Conservation (phyloP, 2,329 filamentous ascomycete species). For the Arthrobotrys megalospora region DNA sequence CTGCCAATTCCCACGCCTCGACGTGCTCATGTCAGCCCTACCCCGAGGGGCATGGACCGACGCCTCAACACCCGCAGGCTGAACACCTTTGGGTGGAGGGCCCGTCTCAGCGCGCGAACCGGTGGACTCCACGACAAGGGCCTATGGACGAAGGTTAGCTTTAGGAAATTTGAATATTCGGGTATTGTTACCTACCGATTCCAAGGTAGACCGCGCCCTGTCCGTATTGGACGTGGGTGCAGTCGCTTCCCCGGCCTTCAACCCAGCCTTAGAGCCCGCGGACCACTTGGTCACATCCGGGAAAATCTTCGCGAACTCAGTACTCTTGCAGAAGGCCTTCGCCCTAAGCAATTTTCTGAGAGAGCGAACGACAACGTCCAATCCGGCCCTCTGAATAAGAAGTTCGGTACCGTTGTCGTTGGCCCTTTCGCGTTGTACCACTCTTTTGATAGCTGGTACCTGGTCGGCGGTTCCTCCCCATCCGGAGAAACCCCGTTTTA, state of each 20-base stretch:
- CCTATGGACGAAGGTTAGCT: neutral
- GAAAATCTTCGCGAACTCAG: constrained; percentile 28
- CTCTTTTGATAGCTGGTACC: neutral
- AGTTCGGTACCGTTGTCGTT: neutral
- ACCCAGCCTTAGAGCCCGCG: neutral
- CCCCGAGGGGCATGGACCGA: neutral
- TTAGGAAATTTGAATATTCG: neutral
- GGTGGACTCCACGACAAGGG: neutral
- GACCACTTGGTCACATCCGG: constrained; percentile 8
- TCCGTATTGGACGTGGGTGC: neutral
- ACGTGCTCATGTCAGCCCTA: neutral
- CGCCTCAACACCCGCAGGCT: neutral
- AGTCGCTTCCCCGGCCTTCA: neutral
- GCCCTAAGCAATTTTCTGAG: constrained; percentile 26
- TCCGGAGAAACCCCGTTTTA: constrained; percentile 25
- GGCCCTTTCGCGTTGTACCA: neutral
- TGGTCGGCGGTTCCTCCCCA: constrained; percentile 31
- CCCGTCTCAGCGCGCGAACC: neutral
- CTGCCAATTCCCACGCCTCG: neutral
- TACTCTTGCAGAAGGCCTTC: constrained; percentile 42
- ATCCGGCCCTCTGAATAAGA: constrained; percentile 15
- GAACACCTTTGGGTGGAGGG: neutral
- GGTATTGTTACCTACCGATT: neutral
- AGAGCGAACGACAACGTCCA: constrained; percentile 2
- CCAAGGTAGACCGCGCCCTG: neutral